Conservation (phyloP, 2,329 filamentous ascomycete genomes). For the Fusarium sp. region DNA sequence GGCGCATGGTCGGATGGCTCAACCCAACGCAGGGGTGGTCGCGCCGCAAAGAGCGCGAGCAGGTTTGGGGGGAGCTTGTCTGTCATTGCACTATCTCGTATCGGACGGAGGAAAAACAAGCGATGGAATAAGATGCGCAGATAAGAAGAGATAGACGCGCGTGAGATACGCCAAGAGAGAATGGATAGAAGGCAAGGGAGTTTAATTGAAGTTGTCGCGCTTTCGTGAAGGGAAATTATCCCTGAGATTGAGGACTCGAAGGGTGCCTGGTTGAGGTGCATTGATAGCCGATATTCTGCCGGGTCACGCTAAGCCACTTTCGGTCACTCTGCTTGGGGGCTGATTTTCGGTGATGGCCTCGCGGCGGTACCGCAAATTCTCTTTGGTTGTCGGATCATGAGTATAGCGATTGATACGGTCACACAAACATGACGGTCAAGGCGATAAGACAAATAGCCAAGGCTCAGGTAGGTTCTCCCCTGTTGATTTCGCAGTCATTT, state of each 20-base stretch:
- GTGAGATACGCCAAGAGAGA: constrained; percentile 19
- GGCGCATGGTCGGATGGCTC: constrained; percentile 84
- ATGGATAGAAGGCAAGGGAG: constrained; percentile 18
- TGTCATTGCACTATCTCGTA: constrained; percentile 73
- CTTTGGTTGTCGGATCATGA: constrained; percentile 43
- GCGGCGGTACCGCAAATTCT: constrained; percentile 32
- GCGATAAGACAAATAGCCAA: constrained; percentile 63
- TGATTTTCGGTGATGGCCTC: constrained; percentile 44
- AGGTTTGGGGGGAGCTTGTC: constrained; percentile 95
- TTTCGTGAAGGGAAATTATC: constrained; percentile 43
- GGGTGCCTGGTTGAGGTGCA: constrained; percentile 28
- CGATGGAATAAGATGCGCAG: constrained; percentile 2
- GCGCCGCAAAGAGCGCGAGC: constrained; percentile 92
- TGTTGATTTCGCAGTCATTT: background rate
- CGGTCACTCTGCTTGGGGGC: constrained; percentile 30
- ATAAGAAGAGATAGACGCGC: constrained; percentile 26
- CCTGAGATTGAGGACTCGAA: constrained; percentile 19
- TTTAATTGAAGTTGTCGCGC: constrained; percentile 41
- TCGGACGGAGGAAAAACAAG: constrained; percentile 6
- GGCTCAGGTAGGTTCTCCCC: constrained; percentile 59
- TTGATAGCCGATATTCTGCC: constrained; percentile 41
- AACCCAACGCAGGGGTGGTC: constrained; percentile 90
- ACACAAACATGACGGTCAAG: constrained; percentile 65
- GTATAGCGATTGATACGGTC: constrained; percentile 44
- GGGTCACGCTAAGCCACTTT: constrained; percentile 41